A percentile compares a stretch with the other conserved stretches of the same genome.
Conservation (phyloP, 1,284 basidiomycete species). For the Apiotrichum mycotoxinovorans region DNA sequence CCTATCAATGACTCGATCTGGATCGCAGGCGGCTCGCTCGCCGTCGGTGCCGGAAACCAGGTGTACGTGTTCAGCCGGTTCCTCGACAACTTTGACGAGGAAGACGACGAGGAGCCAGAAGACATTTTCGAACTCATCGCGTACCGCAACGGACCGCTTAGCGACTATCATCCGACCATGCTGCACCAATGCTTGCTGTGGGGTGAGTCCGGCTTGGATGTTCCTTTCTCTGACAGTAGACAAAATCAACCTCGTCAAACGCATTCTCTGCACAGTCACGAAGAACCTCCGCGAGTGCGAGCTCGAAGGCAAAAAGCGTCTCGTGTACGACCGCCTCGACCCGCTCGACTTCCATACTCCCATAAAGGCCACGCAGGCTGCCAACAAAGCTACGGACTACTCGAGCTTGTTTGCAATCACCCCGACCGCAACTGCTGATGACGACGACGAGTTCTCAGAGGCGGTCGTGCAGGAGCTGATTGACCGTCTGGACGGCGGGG, state of each 20-base stretch:
- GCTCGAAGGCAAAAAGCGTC: slow-evolving; percentile 29
- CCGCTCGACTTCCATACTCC: slow-evolving; percentile 34
- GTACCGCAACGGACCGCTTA: slow-evolving; percentile 72
- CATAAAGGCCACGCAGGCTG: slow-evolving; percentile 3
- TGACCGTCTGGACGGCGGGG: slow-evolving; percentile 60
- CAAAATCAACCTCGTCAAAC: slow-evolving; percentile 77
- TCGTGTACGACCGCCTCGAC: slow-evolving; percentile 36
- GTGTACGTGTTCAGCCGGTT: slow-evolving; percentile 61
- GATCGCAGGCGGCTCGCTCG: slow-evolving; percentile 72
- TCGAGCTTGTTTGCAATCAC: slow-evolving; percentile 34
- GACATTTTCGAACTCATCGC: slow-evolving; percentile 77
- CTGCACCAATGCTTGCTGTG: slow-evolving; percentile 84
- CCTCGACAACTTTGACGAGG: slow-evolving; percentile 35
- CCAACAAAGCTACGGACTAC: slow-evolving; percentile 12
- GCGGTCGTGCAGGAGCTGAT: slow-evolving; percentile 62
- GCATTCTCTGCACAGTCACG: slow-evolving; percentile 67
- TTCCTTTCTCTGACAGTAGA: slow-evolving; percentile 52
- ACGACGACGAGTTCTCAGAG: slow-evolving; percentile 64
- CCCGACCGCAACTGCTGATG: slow-evolving; percentile 29
- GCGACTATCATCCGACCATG: slow-evolving; percentile 87
- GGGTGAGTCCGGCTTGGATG: slow-evolving; percentile 58
- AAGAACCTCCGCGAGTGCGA: slow-evolving; percentile 44
- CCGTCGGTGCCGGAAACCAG: slow-evolving; percentile 64
- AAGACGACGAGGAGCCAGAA: slow-evolving; percentile 34
- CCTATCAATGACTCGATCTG: slow-evolving; percentile 81